Evolutionary conservation across 441 rosid species (phyloP).

Genomic region (Jatropha podagrica): DNA sequence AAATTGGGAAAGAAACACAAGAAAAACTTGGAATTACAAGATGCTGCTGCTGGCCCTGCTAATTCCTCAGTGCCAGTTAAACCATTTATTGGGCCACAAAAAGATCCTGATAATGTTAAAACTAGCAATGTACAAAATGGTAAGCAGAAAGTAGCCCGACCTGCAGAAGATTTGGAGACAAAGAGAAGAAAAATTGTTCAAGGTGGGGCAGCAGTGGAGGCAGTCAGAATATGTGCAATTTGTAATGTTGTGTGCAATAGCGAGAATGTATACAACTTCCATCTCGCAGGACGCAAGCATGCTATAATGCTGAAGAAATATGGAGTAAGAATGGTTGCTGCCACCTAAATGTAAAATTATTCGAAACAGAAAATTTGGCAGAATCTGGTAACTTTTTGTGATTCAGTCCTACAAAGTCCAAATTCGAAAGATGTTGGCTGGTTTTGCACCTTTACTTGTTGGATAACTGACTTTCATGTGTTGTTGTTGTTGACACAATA

Average conservation of each 20-base stretch:
- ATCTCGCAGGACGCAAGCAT: constrained; percentile 49
- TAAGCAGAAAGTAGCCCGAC: constrained; percentile 32
- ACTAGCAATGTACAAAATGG: background rate
- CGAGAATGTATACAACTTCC: constrained; percentile 35
- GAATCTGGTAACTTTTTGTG: background rate
- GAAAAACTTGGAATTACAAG: constrained; percentile 40
- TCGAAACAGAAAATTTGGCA: background rate
- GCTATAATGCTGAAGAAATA: constrained; percentile 35
- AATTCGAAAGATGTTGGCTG: background rate
- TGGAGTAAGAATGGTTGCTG: constrained; percentile 14
- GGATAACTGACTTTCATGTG: background rate
- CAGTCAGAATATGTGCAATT: constrained; percentile 40
- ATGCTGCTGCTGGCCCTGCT: constrained; percentile 17
- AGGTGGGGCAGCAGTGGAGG: constrained; percentile 44
- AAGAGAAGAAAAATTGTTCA: constrained; percentile 43
- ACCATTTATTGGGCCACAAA: constrained; percentile 37
- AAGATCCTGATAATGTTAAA: constrained; percentile 27
- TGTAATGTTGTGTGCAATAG: constrained; percentile 58
- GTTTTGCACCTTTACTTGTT: too few relatives aligned
- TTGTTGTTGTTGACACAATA: background rate
- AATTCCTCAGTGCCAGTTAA: constrained; percentile 14
- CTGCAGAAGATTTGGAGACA: constrained; percentile 36
- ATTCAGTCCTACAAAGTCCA: background rate
- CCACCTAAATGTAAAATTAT: constrained; percentile 9
- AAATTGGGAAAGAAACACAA: constrained; percentile 54